Base-by-base conservation (phyloP, 139 green algal genomes). In the Edaphochlamys debaryana region DNA sequence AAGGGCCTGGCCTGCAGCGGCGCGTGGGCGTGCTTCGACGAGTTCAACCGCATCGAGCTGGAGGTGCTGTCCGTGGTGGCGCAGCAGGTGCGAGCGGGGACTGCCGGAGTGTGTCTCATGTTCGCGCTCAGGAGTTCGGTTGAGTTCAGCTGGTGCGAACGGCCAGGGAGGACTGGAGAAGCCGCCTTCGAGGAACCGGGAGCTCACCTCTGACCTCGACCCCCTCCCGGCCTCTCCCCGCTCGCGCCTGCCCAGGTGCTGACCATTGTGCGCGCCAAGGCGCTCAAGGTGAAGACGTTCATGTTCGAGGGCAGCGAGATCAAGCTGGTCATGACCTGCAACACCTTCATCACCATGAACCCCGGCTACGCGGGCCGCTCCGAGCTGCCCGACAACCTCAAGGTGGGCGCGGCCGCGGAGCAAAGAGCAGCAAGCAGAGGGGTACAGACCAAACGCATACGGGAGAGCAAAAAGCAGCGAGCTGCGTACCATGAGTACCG, bases 31-130 rank as follows among this genome's bases (percentile, higher is more conserved):
- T 96, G 93, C 91, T 96, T 95, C 80, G 93, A 96, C 58, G 93
- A 96, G 86, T 96, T 96, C 91, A 96, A 96, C 88, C 88, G 88
- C 70, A 96, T 96, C 69, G 92, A 96, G 79, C 86, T 95, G 69
- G 93, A 96, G 89, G 91, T 94, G 84, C 87, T 95, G 27, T 93
- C 87, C 6, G 91, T 94, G 72, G 89, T 92, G 72, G 91, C 91
- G 22, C 91, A 94, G 86, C 91, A 94, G 87, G 85, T 89, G 85
- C 8, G 83, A 32, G n/a, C 0, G 42, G 29, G 60, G 29, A 42
- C 9, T 45, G 27, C 27, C 27, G 30, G 30, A 68, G n/a, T n/a
- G n/a, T n/a, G n/a, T n/a, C 58, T 20, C 52, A 60, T 20, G 17
- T 29, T 20, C 52, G 20, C 52, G 52, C 17, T 17, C 52, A 60